Evolutionary conservation across 1,284 basidiomycete genomes (phyloP).

Genomic region (Tilletiopsis washingtonensis): DNA sequence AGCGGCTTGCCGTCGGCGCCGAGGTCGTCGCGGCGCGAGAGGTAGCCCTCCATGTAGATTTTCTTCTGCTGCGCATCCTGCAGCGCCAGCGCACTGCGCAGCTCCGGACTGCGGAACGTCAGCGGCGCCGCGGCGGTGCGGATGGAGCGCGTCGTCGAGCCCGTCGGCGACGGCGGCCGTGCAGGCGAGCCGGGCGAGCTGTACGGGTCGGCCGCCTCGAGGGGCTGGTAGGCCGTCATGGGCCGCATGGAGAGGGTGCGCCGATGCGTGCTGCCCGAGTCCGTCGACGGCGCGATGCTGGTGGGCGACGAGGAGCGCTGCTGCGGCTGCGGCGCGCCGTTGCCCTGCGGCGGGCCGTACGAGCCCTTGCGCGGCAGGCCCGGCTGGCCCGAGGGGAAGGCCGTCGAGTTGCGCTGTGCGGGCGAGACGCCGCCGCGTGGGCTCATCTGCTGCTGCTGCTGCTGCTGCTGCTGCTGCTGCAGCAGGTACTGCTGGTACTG

Average conservation of each 20-base stretch:
- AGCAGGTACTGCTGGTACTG: too few species aligned
- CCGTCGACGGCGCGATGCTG: not conserved
- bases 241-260: slow-evolving; percentile 24
- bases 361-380: too few species aligned
- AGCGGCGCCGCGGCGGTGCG: slow-evolving; percentile 25
- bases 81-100: slow-evolving; percentile 37
- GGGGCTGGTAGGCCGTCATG: slow-evolving; percentile 40
- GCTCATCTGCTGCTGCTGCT: not conserved
- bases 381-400: not conserved
- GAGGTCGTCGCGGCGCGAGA: slow-evolving; percentile 39
- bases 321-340: not conserved
- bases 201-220: slow-evolving; percentile 26
- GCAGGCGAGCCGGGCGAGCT: not conserved
- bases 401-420: not conserved
- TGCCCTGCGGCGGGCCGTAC: not conserved
- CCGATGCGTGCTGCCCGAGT: not conserved
- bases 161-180: slow-evolving; percentile 21
- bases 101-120: slow-evolving; percentile 43
- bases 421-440: not conserved
- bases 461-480: not conserved
- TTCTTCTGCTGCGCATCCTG: slow-evolving; percentile 42
- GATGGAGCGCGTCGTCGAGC: slow-evolving; percentile 26
- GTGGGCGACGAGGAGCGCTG: not conserved
- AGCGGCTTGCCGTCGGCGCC: slow-evolving; percentile 39
- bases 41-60: slow-evolving; percentile 47